A percentile compares a stretch with the other conserved stretches of the same genome.
These are phyloP conservation scores for Cladophialophora exuberans DNA, from an alignment of 2,329 filamentous ascomycete species.

Conservation along the genomic window DNA sequence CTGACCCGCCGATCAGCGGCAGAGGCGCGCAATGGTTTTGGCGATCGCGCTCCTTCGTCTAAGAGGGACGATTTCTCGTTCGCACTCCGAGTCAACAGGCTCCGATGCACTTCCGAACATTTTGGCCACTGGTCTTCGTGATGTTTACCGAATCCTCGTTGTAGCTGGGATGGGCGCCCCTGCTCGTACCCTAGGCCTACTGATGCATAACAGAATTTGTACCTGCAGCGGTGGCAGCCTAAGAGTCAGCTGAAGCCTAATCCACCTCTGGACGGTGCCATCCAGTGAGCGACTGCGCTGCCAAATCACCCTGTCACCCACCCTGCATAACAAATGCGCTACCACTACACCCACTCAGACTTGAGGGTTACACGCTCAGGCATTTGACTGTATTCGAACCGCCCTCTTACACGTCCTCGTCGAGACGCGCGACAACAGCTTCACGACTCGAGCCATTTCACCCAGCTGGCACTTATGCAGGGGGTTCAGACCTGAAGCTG, in stretches of 20 bases:
- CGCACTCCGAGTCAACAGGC: too few species aligned
- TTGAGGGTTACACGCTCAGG: constrained; percentile 23
- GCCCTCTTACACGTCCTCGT: constrained; percentile 8
- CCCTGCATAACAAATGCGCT: neutral
- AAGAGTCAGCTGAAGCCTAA: constrained; percentile 20
- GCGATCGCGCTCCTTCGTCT: too few species aligned
- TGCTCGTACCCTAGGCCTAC: neutral
- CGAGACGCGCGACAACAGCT: constrained; percentile 21
- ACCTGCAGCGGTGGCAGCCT: constrained; percentile 30
- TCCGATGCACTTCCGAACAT: too few species aligned
- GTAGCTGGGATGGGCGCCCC: neutral
- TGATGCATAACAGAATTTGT: constrained; percentile 28
- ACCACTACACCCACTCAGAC: constrained; percentile 14
- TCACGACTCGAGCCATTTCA: neutral
- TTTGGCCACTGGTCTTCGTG: too few species aligned
- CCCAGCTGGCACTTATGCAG: constrained; percentile 6
- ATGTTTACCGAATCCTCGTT: neutral
- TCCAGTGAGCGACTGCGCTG: constrained; percentile 15
- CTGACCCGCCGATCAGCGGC: too few species aligned
- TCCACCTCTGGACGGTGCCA: constrained; percentile 9
- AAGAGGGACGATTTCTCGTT: too few species aligned
- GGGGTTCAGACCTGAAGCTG: constrained; percentile 3
- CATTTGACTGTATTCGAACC: neutral
- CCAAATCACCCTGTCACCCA: constrained; percentile 16
- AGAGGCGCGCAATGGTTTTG: too few species aligned